Base-by-base conservation (phyloP, 805 yeast genomes). In the Cyberlindnera amylophila region DNA sequence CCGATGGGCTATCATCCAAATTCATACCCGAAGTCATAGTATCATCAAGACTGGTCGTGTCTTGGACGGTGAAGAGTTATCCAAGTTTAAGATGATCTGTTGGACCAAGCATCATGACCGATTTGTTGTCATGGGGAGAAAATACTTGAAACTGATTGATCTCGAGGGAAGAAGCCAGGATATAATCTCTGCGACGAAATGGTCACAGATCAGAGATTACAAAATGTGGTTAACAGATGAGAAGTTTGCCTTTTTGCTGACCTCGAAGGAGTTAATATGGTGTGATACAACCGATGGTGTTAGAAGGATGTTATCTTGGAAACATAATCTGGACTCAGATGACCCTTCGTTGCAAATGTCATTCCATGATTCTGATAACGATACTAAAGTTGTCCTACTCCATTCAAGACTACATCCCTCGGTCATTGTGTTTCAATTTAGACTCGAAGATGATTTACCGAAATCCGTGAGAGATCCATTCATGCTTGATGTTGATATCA, bases 221-320 rank as follows among this genome's bases (percentile, higher is more conserved):
- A 53, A 44, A 16, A 57, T 58, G 33, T 58, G 66, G 11, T 41
- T 45, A 11, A 32, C 38, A 4, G 55, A 55, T 31, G 67, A 58
- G 8, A 50, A 63, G 3, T 65, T 70, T 45, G 63, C 72, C 4
- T 70, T 83, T 32, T 52, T 85, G 6, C 62, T 88, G 21, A 86
- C 95, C 0, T 72, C 88, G 1, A 75, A 72, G 43, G 90, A 85
- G 52, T 39, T 89, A 7, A 71, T 78, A 0, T 65, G 89, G 70
- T 51, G 82, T 15, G 66, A 61, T 15, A 47, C 66, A 11, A 57
- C 57, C 14, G 41, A 50, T 13, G 61, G 63, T 1, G 54, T 77
- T n/a, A 62, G 62, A 24, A 69, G 84, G 44, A 45, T 76, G 2
- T 53, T 87, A 1, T 74, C 90, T 0, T 85, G 95, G 90, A 82